Percentiles rank a stretch among this genome's conserved stretches.
phyloP scores from a whole-genome alignment of 2,329 filamentous ascomycete genomes.

The Aschersonia sp. region DNA sequence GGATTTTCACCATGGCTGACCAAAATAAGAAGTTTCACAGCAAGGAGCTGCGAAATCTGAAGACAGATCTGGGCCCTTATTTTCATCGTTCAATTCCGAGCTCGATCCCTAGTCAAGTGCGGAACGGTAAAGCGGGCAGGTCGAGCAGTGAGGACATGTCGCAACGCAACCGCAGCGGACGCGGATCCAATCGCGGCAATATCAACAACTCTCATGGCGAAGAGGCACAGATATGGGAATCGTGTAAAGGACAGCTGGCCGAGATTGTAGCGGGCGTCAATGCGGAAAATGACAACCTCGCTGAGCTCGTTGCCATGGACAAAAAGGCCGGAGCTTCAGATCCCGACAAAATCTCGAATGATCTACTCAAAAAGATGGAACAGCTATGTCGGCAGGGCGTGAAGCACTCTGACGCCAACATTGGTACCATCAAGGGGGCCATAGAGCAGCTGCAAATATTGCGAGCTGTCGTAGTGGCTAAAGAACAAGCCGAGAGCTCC shows the following conservation, averaged over 20 bases:
- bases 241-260: slow-evolving; percentile 21
- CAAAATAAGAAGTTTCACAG: slow-evolving; percentile 11
- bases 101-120: slow-evolving; percentile 2
- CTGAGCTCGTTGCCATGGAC: slow-evolving; percentile 23
- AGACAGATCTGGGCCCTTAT: slow-evolving; percentile 19
- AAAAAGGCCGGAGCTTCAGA: slow-evolving; percentile 24
- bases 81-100: slow-evolving; percentile 12
- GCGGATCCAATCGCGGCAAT: slow-evolving; percentile 28
- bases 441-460: slow-evolving; percentile 29
- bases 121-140: not conserved
- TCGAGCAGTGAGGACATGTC: slow-evolving; percentile 17
- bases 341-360: slow-evolving; percentile 19
- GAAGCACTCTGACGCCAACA: slow-evolving; percentile 23
- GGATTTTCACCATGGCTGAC: slow-evolving; percentile 16
- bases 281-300: slow-evolving; percentile 25
- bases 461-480: slow-evolving; percentile 26
- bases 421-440: slow-evolving; percentile 18
- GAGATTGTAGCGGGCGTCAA: slow-evolving; percentile 26
- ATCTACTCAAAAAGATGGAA: slow-evolving; percentile 27
- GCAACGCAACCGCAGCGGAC: slow-evolving; percentile 28
- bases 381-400: slow-evolving; percentile 26
- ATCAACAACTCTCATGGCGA: slow-evolving; percentile 24
- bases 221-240: slow-evolving; percentile 28
- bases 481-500: slow-evolving; percentile 23
- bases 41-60: slow-evolving; percentile 18